phyloP scores from a whole-genome alignment of 1,284 basidiomycete species.

The Cryptococcus depauperatus region DNA sequence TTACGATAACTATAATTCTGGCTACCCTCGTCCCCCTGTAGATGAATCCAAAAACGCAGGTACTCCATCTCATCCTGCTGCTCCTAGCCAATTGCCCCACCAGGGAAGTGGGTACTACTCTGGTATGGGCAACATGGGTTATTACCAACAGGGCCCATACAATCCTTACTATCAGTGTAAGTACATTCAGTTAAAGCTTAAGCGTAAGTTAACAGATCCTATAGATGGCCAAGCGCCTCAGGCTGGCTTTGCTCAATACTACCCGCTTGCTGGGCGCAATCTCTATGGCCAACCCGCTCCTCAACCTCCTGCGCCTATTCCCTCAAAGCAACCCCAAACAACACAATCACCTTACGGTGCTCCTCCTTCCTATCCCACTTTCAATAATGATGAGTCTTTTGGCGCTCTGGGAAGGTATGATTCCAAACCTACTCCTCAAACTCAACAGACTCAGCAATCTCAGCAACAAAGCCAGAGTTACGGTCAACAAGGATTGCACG shows the following conservation, averaged over 20 bases:
- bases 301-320: slow-evolving; percentile 35
- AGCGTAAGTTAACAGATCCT: slow-evolving; percentile 6
- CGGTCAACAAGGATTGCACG: background rate
- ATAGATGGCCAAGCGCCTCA: slow-evolving; percentile 42
- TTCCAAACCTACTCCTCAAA: slow-evolving; percentile 8
- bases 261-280: slow-evolving; percentile 39
- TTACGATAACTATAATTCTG: slow-evolving; percentile 43
- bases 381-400: slow-evolving; percentile 35
- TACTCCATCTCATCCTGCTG: slow-evolving; percentile 32
- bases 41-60: slow-evolving; percentile 38
- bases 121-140: slow-evolving; percentile 40
- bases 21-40: slow-evolving; percentile 40
- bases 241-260: slow-evolving; percentile 44
- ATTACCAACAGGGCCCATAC: slow-evolving; percentile 44
- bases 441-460: too few species aligned
- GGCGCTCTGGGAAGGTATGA: slow-evolving; percentile 30
- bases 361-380: slow-evolving; percentile 32
- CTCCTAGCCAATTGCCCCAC: slow-evolving; percentile 35
- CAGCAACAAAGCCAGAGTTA: too few species aligned
- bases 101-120: slow-evolving; percentile 44
- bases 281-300: slow-evolving; percentile 42
- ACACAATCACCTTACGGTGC: slow-evolving; percentile 42
- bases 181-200: slow-evolving; percentile 11
- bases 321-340: slow-evolving; percentile 28
- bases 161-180: slow-evolving; percentile 47